Conservation (phyloP, 805 yeast species). For the Lachancea sp. region DNA sequence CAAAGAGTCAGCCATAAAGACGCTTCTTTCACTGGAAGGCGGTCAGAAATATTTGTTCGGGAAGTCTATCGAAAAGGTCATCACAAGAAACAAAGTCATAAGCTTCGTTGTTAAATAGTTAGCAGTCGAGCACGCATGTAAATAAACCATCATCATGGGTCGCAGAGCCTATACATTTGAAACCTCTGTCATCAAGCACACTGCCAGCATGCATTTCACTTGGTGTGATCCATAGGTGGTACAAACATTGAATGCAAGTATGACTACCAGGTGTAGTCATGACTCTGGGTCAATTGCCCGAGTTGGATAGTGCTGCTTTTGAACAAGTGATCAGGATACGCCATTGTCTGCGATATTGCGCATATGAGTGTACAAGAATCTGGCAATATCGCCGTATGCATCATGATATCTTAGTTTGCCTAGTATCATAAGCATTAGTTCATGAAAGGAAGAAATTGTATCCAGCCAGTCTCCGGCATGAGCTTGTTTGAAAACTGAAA, state of each 20-base stretch:
- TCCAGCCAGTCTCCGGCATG: neutral
- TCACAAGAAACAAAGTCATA: constrained; percentile 46
- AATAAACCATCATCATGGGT: neutral
- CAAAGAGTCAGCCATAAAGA: constrained; percentile 34
- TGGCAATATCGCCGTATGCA: constrained; percentile 43
- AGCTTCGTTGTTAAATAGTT: constrained; percentile 34
- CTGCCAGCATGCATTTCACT: neutral
- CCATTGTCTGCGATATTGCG: constrained; percentile 32
- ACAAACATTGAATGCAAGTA: too few relatives aligned
- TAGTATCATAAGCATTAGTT: neutral
- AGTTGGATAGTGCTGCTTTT: too few relatives aligned
- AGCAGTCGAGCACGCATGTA: neutral
- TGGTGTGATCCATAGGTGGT: too few relatives aligned
- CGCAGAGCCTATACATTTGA: too few relatives aligned
- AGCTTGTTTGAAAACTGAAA: constrained; percentile 13
- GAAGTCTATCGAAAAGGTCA: constrained; percentile 44
- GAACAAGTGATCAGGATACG: too few relatives aligned
- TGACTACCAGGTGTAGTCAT: too few relatives aligned
- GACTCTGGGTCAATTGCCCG: too few relatives aligned
- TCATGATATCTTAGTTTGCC: constrained; percentile 19
- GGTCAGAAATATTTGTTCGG: constrained; percentile 39
- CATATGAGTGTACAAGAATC: constrained; percentile 47
- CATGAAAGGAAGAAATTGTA: constrained; percentile 3
- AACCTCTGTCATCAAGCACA: too few relatives aligned
- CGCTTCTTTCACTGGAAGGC: constrained; percentile 30